These are phyloP conservation scores for Plasmodium falciparum DNA, from an alignment of 169 alveolate genomes.

Conservation along the genomic window DNA sequence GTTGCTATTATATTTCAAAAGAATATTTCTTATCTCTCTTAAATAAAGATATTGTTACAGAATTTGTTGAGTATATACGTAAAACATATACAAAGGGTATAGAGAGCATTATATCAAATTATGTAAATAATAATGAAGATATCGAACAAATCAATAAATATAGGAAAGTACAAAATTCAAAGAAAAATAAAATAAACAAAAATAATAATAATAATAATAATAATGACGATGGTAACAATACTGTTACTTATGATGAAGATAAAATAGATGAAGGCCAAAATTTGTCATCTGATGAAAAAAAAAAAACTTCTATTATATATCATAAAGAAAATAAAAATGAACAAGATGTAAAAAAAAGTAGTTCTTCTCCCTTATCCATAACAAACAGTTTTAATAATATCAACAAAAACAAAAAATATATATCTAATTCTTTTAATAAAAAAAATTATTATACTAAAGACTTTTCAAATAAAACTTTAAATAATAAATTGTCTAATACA, in stretches of 20 bases:
- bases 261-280: no score
- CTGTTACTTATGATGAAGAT: no score
- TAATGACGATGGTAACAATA: no score
- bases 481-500: neutral
- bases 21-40: constrained; percentile 46
- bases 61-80: constrained; percentile 37
- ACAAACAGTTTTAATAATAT: neutral
- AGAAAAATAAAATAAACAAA: no score
- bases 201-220: no score
- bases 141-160: no score
- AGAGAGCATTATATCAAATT: constrained; percentile 31
- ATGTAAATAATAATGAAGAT: neutral
- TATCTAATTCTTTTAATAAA: neutral
- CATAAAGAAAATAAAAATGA: no score
- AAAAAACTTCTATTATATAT: no score
- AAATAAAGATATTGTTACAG: constrained; percentile 40
- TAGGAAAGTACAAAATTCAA: no score
- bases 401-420: neutral
- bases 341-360: no score
- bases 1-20: constrained; percentile 41
- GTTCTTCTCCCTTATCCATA: neutral
- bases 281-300: no score
- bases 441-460: neutral
- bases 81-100: constrained; percentile 10
- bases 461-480: neutral